Evolutionary conservation across 1,284 basidiomycete species (phyloP), one percentile per base, ranked within the genome.

Genomic region (Tremellales sp.): DNA sequence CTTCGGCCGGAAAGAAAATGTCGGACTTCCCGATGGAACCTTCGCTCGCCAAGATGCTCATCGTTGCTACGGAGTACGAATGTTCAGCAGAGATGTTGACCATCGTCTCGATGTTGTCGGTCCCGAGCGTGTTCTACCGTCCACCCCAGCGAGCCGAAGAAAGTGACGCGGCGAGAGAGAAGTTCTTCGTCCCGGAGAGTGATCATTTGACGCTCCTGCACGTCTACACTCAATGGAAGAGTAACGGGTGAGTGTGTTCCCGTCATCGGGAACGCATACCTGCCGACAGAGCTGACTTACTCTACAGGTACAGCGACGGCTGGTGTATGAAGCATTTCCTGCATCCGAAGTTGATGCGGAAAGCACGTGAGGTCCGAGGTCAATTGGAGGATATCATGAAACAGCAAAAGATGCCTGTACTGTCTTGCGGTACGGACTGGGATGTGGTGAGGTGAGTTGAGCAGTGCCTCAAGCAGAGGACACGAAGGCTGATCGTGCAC

Each of bases 381-480:
- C 96, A 99, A 75, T 79, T 98, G 22, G 91, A 97, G 70, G 96
- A 98, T 69, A 98, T 98, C 70, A 96, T 97, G 90, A 90, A 94
- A 70, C 85, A 87, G 71, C 93, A 97, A 74, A 97, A 96, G 77
- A 88, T 98, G 83, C 84, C 85, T 33, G 74, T 93, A 17, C 81
- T 89, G 55, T 89, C 90, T 4, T 88, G 85, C 42, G 91, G 91
- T 2, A 97, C 91, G 0, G 93, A 98, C 72, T 98, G 93, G 77
- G 96, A 98, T 67, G 75, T 93, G 19, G 81, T 98, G 53, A 81
- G 89, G 87, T 89, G 45, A 46, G 71, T 56, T 19, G 22, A 10
- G 1, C 19, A 10, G 10, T 11, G 10, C 19, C 4, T 24, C 11
- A 24, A 0, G 22, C 12, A 13, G 12, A 21, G 13, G 31, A 43